A percentile compares a stretch with the other conserved stretches of the same genome.
These are phyloP conservation scores for Kodamaea derodonti DNA, from an alignment of 1,139 yeast species.

Conservation along the genomic window DNA sequence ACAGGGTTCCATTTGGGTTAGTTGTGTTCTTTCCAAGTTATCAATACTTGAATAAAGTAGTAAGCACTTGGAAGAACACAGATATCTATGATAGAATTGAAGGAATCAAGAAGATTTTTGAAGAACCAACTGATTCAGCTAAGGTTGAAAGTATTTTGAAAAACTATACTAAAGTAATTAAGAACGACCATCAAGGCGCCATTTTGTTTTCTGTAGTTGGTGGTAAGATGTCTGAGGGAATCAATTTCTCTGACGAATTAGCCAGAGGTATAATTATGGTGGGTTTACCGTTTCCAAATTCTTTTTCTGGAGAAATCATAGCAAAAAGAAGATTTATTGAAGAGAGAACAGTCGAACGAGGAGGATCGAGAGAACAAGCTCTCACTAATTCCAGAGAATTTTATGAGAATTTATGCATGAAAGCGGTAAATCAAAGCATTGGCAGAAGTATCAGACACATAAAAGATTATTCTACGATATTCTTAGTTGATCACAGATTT, in stretches of 20 bases:
- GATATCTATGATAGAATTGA: slow-evolving; percentile 31
- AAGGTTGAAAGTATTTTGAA: slow-evolving; percentile 44
- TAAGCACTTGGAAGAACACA: slow-evolving; percentile 46
- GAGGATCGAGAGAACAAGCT: slow-evolving; percentile 42
- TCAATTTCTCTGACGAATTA: slow-evolving; percentile 79
- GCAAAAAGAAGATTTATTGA: slow-evolving; percentile 71
- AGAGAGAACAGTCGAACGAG: slow-evolving; percentile 30
- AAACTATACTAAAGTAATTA: slow-evolving; percentile 44
- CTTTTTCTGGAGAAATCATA: slow-evolving; percentile 75
- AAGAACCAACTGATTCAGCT: slow-evolving; percentile 49
- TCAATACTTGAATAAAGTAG: slow-evolving; percentile 53
- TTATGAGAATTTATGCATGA: slow-evolving; percentile 86
- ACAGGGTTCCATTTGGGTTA: slow-evolving; percentile 65
- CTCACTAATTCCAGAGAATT: slow-evolving; percentile 50
- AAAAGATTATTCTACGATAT: slow-evolving; percentile 74
- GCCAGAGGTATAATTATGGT: slow-evolving; percentile 87
- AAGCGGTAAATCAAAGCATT: slow-evolving; percentile 87
- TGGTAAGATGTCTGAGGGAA: slow-evolving; percentile 92
- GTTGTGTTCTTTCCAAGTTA: slow-evolving; percentile 88
- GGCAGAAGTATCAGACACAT: slow-evolving; percentile 90
- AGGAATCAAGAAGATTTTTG: slow-evolving; percentile 43
- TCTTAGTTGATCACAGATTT: slow-evolving; percentile 68
- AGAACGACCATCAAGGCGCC: slow-evolving; percentile 47
- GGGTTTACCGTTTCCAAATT: slow-evolving; percentile 89
- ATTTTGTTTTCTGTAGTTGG: slow-evolving; percentile 84